Evolutionary conservation across 2,329 filamentous ascomycete species (phyloP).

Genomic region (Tricladium varicosporioides): DNA sequence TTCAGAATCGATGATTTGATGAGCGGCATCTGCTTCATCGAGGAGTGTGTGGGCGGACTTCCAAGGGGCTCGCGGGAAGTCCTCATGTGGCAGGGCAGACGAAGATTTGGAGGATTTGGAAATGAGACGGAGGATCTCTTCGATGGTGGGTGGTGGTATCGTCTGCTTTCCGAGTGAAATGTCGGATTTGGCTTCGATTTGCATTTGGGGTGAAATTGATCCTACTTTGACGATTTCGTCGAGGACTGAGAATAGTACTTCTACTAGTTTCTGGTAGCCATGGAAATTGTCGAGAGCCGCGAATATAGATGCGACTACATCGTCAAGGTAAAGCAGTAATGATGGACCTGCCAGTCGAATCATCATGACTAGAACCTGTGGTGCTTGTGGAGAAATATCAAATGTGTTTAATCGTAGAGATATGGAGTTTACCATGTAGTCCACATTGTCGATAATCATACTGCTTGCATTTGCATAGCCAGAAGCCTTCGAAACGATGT

Average conservation of each 20-base stretch:
- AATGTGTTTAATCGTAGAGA: slow-evolving; percentile 87
- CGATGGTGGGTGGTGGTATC: slow-evolving; percentile 37
- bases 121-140: slow-evolving; percentile 55
- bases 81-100: slow-evolving; percentile 20
- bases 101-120: slow-evolving; percentile 42
- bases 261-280: slow-evolving; percentile 83
- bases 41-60: slow-evolving; percentile 38
- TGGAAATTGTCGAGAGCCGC: slow-evolving; percentile 93
- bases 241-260: slow-evolving; percentile 79
- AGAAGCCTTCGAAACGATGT: slow-evolving; percentile 73
- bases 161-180: slow-evolving; percentile 44
- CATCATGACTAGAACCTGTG: slow-evolving; percentile 93
- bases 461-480: slow-evolving; percentile 72
- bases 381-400: slow-evolving; percentile 86
- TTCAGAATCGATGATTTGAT: slow-evolving; percentile 23
- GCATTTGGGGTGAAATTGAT: slow-evolving; percentile 53
- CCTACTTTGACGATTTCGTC: slow-evolving; percentile 82
- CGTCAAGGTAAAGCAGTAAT: slow-evolving; percentile 85
- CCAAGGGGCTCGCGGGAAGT: slow-evolving; percentile 35
- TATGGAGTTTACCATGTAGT: slow-evolving; percentile 94
- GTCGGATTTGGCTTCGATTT: slow-evolving; percentile 32
- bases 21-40: slow-evolving; percentile 28
- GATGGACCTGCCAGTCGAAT: slow-evolving; percentile 78
- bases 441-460: slow-evolving; percentile 85
- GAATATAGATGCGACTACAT: slow-evolving; percentile 88